Evolutionary conservation across 768 basidiomycete genomes (phyloP).

Genomic region (Suillus subluteus): DNA sequence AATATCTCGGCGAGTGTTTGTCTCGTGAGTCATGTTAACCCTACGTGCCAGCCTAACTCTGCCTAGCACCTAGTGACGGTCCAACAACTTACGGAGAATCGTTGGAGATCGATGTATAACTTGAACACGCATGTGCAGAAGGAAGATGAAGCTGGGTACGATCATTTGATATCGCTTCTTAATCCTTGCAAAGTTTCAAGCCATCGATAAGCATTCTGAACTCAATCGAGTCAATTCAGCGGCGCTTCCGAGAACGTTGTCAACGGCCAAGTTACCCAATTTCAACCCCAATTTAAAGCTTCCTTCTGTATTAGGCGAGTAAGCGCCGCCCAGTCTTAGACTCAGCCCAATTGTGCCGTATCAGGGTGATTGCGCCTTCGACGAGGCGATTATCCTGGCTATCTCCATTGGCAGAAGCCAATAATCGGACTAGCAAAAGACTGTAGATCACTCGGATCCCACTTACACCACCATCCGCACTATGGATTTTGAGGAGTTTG

Average conservation of each 20-base stretch:
- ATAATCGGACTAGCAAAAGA: not conserved
- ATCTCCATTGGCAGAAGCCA: slow-evolving; percentile 7
- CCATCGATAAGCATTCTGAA: not conserved
- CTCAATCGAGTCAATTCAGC: not conserved
- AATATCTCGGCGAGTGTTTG: not conserved
- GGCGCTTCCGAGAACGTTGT: not conserved
- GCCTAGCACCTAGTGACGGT: not conserved
- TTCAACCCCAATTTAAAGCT: not conserved
- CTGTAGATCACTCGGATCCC: not conserved
- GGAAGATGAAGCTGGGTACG: not conserved
- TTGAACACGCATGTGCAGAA: not conserved
- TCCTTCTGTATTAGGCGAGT: not conserved
- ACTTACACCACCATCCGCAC: not conserved
- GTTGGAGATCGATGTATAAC: not conserved
- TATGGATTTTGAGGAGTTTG: slow-evolving; percentile 47
- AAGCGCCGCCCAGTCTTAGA: not conserved
- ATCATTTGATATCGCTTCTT: not conserved
- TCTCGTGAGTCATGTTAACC: not conserved
- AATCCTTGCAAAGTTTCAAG: not conserved
- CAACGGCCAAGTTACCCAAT: not conserved
- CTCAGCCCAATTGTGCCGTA: not conserved
- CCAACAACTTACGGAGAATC: not conserved
- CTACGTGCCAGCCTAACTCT: not conserved
- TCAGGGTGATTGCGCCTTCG: no score
- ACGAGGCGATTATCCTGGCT: slow-evolving; percentile 3